Evolutionary conservation across 441 rosid species (phyloP).

Genomic region (Adansonia rubrostipa): DNA sequence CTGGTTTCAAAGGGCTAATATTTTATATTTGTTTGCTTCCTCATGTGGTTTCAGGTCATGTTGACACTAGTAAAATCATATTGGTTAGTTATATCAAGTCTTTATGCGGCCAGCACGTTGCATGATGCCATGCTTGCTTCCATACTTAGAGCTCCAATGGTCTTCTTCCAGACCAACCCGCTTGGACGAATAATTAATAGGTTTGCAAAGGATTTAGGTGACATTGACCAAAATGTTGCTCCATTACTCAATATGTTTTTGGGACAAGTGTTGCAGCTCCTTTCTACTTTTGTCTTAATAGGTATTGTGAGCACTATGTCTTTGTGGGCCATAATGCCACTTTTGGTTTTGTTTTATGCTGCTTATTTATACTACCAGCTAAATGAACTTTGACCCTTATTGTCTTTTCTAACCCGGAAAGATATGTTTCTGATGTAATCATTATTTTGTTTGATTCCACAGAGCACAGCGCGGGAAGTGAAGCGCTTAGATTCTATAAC

Average conservation of each 20-base stretch:
- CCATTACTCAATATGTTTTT: conserved; percentile 77
- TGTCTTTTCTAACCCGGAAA: conserved; percentile 6
- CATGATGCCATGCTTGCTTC: conserved; percentile 93
- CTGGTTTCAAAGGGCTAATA: neutral
- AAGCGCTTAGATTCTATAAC: conserved; percentile 87
- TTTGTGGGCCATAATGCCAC: conserved; percentile 98
- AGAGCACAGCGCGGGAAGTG: conserved; percentile 95
- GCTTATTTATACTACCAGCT: conserved; percentile 99
- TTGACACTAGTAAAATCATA: conserved; percentile 83
- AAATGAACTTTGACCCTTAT: conserved; percentile 27
- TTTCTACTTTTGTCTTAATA: conserved; percentile 90
- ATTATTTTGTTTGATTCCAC: conserved; percentile 29
- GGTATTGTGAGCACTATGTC: conserved; percentile 98
- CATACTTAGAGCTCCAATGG: conserved; percentile 96
- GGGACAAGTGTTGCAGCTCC: conserved; percentile 81
- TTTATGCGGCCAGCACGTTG: conserved; percentile 82
- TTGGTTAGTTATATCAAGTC: conserved; percentile 89
- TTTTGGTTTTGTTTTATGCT: conserved; percentile 85
- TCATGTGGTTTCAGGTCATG: conserved; percentile 60
- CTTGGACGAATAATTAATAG: conserved; percentile 92
- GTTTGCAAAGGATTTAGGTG: conserved; percentile 96
- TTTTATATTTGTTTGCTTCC: conserved; percentile 3
- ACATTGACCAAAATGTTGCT: conserved; percentile 92
- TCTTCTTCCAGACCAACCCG: conserved; percentile 96
- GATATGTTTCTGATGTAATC: conserved; percentile 8